Base-by-base conservation (phyloP, 1,284 basidiomycete genomes). In the Apiotrichum veenhuisii region DNA sequence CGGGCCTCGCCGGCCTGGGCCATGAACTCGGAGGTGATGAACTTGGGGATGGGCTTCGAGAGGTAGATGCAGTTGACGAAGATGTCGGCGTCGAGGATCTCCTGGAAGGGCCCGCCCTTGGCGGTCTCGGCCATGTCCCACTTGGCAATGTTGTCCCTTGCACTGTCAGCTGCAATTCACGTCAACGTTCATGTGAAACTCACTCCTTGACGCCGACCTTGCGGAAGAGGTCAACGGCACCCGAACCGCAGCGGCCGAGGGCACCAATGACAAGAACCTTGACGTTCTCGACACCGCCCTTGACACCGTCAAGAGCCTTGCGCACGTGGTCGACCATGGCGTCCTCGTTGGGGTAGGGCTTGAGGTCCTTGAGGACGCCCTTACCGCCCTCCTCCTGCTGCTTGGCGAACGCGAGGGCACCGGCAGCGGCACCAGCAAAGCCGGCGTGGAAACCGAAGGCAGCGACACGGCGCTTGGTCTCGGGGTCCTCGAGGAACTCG, bases 51-150 rank as follows among this genome's bases (percentile, higher is more conserved):
- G 63, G 84, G 81, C 52, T 87, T 84, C 51, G 85, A 87, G 59
- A 99, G 87, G 79, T 99, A 98, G 78, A 99, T 99, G 84, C 96
- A 98, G 82, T 99, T 99, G 82, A 99, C 86, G 71, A 99, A 98
- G 72, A 99, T 87, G 79, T 99, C 96, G 62, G 93, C 95, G 66
- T 95, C 91, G 44, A 98, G 82, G 63, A 99, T 91, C 79, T 98
- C 94, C 61, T 85, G 80, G 82, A 98, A 99, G 0, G 96, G 96
- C 1, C 96, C 96, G 51, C 94, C 92, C 80, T 95, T 96, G 69
- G 88, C 89, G 9, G 96, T 99, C 81, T 99, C 96, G 22, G 82
- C 87, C 81, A 98, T 82, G 78, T 98, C 96, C 96, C 96, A 99
- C 81, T 97, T 94, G 77, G 92, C 53, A 68, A 99, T 97, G 75